Percentiles rank a stretch among this genome's conserved stretches.
Conservation (phyloP, 179 eudicot species). For the Amaranthus tricolor region DNA sequence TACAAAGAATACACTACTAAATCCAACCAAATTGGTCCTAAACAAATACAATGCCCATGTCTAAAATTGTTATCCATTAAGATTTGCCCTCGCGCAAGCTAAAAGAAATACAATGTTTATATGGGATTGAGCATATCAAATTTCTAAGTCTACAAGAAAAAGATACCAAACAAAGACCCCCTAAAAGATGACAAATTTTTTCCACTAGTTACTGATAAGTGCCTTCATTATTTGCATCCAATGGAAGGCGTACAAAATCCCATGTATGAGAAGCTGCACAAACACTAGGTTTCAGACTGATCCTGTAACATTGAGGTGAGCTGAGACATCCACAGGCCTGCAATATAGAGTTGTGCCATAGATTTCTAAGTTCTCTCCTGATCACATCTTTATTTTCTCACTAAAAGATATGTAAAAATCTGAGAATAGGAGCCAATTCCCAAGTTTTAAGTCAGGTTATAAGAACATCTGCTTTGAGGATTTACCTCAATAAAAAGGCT, state of each 20-base stretch:
- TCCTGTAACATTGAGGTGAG: constrained; percentile 7
- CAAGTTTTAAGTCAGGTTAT: not conserved
- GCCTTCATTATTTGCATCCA: not conserved
- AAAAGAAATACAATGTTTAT: not conserved
- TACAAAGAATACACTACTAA: not conserved
- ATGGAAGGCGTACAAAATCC: not conserved
- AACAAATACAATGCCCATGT: too few species aligned
- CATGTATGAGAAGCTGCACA: constrained; percentile 6
- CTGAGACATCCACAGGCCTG: constrained; percentile 3
- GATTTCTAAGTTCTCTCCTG: not conserved
- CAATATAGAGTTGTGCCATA: not conserved
- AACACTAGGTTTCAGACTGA: not conserved
- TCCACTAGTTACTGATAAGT: not conserved
- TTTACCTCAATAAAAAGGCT: constrained; percentile 26
- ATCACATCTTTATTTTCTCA: not conserved
- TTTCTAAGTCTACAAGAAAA: not conserved
- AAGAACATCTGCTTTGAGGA: not conserved
- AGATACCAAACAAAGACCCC: not conserved
- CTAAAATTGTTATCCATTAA: not conserved
- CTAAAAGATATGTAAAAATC: not conserved
- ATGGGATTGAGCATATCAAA: not conserved
- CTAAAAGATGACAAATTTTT: not conserved
- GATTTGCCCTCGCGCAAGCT: not conserved
- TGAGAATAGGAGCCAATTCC: not conserved
- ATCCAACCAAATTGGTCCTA: not conserved